Conservation (phyloP, 1,284 basidiomycete genomes). For the Cystobasidium pallidum region DNA sequence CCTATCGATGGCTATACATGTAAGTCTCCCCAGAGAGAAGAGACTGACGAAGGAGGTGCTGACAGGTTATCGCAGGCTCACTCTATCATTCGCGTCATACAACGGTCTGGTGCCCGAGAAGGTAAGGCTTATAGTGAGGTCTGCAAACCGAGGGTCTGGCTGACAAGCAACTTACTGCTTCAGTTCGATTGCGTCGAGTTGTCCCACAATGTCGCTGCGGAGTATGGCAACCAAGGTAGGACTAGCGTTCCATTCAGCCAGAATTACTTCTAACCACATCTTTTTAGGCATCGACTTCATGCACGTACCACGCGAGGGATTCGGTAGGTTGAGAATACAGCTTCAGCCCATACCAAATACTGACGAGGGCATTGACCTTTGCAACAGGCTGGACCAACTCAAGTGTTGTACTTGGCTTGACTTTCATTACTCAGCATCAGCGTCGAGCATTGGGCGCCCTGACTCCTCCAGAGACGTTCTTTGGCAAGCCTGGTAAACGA, state of each 20-base stretch:
- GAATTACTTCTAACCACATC: neutral
- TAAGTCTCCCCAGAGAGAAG: slow-evolving; percentile 57
- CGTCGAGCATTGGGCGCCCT: slow-evolving; percentile 90
- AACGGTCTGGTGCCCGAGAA: slow-evolving; percentile 98
- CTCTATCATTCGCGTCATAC: slow-evolving; percentile 63
- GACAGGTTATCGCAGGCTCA: slow-evolving; percentile 67
- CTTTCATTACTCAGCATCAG: slow-evolving; percentile 93
- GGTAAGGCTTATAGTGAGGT: slow-evolving; percentile 49
- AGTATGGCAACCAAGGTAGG: slow-evolving; percentile 97
- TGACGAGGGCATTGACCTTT: neutral
- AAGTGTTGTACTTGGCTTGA: slow-evolving; percentile 89
- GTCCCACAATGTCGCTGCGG: slow-evolving; percentile 93
- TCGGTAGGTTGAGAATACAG: slow-evolving; percentile 73
- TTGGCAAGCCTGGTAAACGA: slow-evolving; percentile 55
- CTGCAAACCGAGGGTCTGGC: slow-evolving; percentile 52
- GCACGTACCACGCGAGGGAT: slow-evolving; percentile 78
- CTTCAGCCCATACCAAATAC: neutral
- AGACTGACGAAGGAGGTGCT: neutral
- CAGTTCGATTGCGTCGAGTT: slow-evolving; percentile 91
- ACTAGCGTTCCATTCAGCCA: slow-evolving; percentile 53
- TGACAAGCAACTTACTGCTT: neutral
- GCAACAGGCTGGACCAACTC: slow-evolving; percentile 60
- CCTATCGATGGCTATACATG: slow-evolving; percentile 98
- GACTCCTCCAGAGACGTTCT: slow-evolving; percentile 88
- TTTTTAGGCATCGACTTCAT: slow-evolving; percentile 34